Percentiles rank a stretch among this genome's conserved stretches.
Conservation (phyloP, 1,284 basidiomycete genomes). For the Cutaneotrichosporon cavernicola region DNA sequence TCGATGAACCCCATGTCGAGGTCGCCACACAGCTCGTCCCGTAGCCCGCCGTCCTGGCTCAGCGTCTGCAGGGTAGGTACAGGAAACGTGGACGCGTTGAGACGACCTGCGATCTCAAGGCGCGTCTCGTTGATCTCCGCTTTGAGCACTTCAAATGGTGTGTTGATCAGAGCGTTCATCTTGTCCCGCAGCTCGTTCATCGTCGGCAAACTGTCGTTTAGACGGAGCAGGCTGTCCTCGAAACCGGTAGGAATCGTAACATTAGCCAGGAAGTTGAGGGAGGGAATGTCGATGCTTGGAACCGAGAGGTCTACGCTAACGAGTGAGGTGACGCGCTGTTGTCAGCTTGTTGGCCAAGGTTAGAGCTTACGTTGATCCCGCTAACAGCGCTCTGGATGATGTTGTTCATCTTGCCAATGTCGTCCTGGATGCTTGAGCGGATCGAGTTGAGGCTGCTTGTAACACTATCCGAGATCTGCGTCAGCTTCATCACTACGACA, state of each 20-base stretch:
- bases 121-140: conserved; percentile 84
- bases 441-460: conserved; percentile 62
- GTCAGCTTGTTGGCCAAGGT: background rate
- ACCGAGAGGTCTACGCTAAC: conserved; percentile 63
- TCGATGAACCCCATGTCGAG: conserved; percentile 81
- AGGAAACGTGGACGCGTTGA: conserved; percentile 69
- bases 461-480: conserved; percentile 69
- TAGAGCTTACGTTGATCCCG: conserved; percentile 60
- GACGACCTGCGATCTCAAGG: conserved; percentile 59
- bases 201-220: conserved; percentile 80
- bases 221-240: conserved; percentile 65
- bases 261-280: conserved; percentile 69
- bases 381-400: conserved; percentile 66
- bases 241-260: conserved; percentile 79
- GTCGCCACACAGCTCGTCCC: conserved; percentile 61
- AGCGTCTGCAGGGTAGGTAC: conserved; percentile 57
- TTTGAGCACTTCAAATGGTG: conserved; percentile 80
- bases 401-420: conserved; percentile 67
- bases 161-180: conserved; percentile 71
- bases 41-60: conserved; percentile 24
- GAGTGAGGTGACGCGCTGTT: conserved; percentile 61
- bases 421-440: conserved; percentile 67
- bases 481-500: conserved; percentile 3
- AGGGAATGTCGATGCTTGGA: conserved; percentile 70
- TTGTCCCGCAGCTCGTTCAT: conserved; percentile 70